Evolutionary conservation across 2,329 filamentous ascomycete species (phyloP).

Genomic region (Lachnellula subtilissima): DNA sequence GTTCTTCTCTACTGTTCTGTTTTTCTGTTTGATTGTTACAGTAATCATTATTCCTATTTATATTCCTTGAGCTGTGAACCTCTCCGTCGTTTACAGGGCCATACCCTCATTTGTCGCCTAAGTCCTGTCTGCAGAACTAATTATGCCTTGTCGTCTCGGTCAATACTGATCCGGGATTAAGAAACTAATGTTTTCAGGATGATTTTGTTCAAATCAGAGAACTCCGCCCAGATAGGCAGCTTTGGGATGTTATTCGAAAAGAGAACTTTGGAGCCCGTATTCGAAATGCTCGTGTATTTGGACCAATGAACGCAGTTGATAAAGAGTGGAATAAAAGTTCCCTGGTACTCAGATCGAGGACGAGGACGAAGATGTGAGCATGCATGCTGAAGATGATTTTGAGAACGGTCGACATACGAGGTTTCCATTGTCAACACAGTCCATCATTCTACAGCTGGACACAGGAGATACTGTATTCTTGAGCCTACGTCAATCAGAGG

Average conservation of each 20-base stretch:
- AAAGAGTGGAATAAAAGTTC: conserved; percentile 25
- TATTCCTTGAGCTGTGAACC: not conserved
- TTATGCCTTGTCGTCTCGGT: not conserved
- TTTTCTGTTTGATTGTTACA: not conserved
- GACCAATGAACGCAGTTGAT: conserved; percentile 40
- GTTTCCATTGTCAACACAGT: conserved; percentile 64
- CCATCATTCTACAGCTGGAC: conserved; percentile 72
- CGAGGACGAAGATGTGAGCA: conserved; percentile 12
- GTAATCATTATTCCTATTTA: not conserved
- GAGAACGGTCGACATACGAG: not conserved
- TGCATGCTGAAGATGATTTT: not conserved
- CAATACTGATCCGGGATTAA: not conserved
- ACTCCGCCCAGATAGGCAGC: conserved; percentile 61
- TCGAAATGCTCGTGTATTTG: conserved; percentile 72
- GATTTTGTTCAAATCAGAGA: conserved; percentile 78
- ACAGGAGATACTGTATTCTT: conserved; percentile 72
- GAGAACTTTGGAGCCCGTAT: conserved; percentile 75
- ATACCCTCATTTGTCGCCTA: too few species aligned
- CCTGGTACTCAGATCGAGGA: conserved; percentile 33
- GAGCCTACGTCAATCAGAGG: conserved; percentile 52
- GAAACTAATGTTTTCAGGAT: conserved; percentile 47
- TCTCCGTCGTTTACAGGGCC: too few species aligned
- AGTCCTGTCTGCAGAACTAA: too few species aligned
- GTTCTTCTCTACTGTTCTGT: conserved; percentile 10
- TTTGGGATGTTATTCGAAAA: conserved; percentile 73